These are phyloP conservation scores for Mycena olivaceomarginata DNA, from an alignment of 768 basidiomycete genomes.

Conservation along the genomic window DNA sequence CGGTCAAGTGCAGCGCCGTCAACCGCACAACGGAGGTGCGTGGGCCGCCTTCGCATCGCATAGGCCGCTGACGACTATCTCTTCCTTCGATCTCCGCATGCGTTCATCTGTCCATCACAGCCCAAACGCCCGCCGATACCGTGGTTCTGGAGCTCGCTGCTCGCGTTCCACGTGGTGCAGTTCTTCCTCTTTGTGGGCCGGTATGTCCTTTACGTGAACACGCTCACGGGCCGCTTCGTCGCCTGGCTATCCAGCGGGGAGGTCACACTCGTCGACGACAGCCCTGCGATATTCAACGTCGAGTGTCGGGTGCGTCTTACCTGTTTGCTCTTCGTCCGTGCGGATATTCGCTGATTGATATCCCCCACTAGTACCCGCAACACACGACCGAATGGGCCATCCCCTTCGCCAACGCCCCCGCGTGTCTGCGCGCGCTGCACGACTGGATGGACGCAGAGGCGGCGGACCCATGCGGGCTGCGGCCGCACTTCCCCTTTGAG, in stretches of 20 bases:
- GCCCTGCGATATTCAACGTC: constrained; percentile 92
- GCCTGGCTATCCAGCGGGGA: constrained; percentile 80
- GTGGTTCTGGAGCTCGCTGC: constrained; percentile 83
- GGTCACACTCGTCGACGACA: constrained; percentile 83
- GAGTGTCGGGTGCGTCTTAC: constrained; percentile 89
- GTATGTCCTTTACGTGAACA: constrained; percentile 59
- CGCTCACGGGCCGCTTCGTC: constrained; percentile 77
- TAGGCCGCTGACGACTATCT: background rate
- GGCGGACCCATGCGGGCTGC: constrained; percentile 80
- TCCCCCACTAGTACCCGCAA: constrained; percentile 83
- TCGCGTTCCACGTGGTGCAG: constrained; percentile 92
- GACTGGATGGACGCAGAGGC: constrained; percentile 84
- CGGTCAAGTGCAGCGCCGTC: constrained; percentile 82
- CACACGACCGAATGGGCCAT: constrained; percentile 98
- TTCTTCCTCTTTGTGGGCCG: constrained; percentile 88
- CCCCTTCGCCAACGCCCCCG: constrained; percentile 79
- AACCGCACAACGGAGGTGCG: constrained; percentile 87
- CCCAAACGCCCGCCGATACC: constrained; percentile 68
- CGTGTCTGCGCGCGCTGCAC: constrained; percentile 84
- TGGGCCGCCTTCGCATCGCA: too few relatives aligned
- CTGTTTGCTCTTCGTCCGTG: background rate
- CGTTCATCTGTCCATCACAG: constrained; percentile 57
- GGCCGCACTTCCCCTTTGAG: constrained; percentile 95
- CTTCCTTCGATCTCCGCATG: background rate
- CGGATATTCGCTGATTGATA: constrained; percentile 9